A percentile compares a stretch with the other conserved stretches of the same genome.
Conservation (phyloP, 495 filamentous ascomycete species). For the Cairneyella variabilis region DNA sequence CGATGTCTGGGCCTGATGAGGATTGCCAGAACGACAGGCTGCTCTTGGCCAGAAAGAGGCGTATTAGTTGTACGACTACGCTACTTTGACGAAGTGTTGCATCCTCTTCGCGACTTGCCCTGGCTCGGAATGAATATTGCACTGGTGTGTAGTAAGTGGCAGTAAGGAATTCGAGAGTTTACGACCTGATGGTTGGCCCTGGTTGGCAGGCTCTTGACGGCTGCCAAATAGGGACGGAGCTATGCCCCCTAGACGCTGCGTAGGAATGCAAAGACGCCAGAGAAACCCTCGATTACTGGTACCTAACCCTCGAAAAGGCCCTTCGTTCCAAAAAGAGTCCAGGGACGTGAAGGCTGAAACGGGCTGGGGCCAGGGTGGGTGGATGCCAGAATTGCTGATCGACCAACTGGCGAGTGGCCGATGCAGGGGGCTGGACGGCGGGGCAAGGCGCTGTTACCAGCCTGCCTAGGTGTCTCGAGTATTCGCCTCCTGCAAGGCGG, state of each 20-base stretch:
- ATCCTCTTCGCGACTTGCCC: background rate
- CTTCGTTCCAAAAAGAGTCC: constrained; percentile 5
- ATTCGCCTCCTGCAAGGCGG: background rate
- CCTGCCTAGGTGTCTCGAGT: no score
- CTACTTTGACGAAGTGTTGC: no score
- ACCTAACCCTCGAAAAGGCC: no score
- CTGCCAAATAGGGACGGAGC: background rate
- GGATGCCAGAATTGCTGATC: no score
- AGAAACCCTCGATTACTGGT: no score
- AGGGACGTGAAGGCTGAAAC: no score
- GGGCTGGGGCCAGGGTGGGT: no score
- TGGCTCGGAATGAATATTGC: background rate
- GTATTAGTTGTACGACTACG: no score
- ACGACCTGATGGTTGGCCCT: constrained; percentile 9
- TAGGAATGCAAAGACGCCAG: background rate
- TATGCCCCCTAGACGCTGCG: constrained; percentile 15
- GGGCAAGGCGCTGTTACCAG: background rate
- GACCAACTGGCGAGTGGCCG: no score
- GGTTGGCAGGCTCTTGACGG: no score
- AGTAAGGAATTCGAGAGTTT: constrained; percentile 14
- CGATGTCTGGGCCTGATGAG: background rate
- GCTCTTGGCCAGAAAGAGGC: background rate
- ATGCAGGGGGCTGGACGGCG: background rate
- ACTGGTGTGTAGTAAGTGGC: no score
- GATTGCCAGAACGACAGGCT: constrained; percentile 4